phyloP scores from a whole-genome alignment of 2,329 filamentous ascomycete species.

The Fusarium tanahbumbuense region DNA sequence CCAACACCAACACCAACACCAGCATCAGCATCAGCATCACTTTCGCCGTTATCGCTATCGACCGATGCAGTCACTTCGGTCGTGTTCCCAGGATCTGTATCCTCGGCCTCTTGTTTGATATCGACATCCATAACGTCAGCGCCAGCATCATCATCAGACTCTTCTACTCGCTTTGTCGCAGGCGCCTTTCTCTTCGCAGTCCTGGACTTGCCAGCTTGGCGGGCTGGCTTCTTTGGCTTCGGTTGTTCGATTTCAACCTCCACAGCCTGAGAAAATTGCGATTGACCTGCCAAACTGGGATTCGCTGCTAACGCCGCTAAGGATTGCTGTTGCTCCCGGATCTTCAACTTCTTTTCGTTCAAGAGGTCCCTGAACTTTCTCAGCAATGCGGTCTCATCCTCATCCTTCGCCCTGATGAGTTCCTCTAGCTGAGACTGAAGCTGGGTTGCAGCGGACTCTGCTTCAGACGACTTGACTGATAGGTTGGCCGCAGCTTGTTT shows the following conservation, averaged over 20 bases:
- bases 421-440: conserved; percentile 74
- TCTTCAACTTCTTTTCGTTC: conserved; percentile 85
- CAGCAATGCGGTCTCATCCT: conserved; percentile 73
- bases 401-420: conserved; percentile 72
- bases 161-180: conserved; percentile 53
- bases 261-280: conserved; percentile 42
- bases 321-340: conserved; percentile 76
- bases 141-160: conserved; percentile 55
- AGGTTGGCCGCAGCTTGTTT: conserved; percentile 57
- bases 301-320: conserved; percentile 61
- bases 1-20: conserved; percentile 40
- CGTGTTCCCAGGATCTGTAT: conserved; percentile 55
- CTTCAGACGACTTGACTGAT: conserved; percentile 56
- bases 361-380: conserved; percentile 77
- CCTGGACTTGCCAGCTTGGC: conserved; percentile 54
- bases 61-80: conserved; percentile 57
- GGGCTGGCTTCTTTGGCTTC: conserved; percentile 42
- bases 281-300: conserved; percentile 46
- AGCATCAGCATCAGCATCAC: conserved; percentile 57
- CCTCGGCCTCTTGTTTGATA: conserved; percentile 51
- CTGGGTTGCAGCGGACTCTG: conserved; percentile 67
- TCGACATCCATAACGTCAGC: conserved; percentile 66
- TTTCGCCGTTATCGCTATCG: conserved; percentile 57
- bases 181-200: conserved; percentile 63
- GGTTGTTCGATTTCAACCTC: conserved; percentile 20